Percentiles rank a stretch among this genome's conserved stretches.
These are phyloP conservation scores for Eutrema heterophyllum DNA, from an alignment of 345 rosid genomes.

Conservation along the genomic window DNA sequence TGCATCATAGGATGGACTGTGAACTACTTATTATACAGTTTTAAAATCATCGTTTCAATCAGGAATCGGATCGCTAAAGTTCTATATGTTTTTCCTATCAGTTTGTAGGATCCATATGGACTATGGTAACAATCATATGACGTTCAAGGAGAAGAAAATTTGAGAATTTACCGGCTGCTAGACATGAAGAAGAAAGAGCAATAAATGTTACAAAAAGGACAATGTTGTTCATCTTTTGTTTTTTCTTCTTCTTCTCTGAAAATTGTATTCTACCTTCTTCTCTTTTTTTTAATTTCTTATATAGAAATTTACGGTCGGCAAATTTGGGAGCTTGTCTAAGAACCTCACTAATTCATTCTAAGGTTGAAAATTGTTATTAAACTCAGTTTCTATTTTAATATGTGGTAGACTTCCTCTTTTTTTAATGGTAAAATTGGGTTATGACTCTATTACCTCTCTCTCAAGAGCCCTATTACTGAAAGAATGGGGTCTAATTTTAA, in stretches of 20 bases:
- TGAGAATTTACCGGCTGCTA: slow-evolving; percentile 25
- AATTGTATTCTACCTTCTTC: background rate
- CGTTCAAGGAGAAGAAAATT: background rate
- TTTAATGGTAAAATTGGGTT: background rate
- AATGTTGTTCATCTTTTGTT: slow-evolving; percentile 16
- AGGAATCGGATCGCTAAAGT: background rate
- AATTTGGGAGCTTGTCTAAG: background rate
- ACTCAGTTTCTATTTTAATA: slow-evolving; percentile 16
- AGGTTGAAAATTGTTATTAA: background rate
- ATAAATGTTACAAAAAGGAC: slow-evolving; percentile 18
- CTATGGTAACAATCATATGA: slow-evolving; percentile 1
- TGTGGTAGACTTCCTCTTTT: background rate
- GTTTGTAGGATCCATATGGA: background rate
- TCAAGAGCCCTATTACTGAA: slow-evolving; percentile 1
- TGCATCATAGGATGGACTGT: background rate
- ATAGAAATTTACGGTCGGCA: background rate
- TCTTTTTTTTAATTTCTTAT: background rate
- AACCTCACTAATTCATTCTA: background rate
- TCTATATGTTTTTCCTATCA: background rate
- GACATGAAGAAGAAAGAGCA: slow-evolving; percentile 18
- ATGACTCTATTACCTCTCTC: background rate
- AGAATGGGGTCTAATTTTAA: slow-evolving; percentile 6
- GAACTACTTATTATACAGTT: background rate
- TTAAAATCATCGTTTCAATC: background rate
- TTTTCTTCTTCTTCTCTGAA: background rate